Evolutionary conservation across 768 basidiomycete genomes (phyloP).

Genomic region (Pulveroboletus sp.): DNA sequence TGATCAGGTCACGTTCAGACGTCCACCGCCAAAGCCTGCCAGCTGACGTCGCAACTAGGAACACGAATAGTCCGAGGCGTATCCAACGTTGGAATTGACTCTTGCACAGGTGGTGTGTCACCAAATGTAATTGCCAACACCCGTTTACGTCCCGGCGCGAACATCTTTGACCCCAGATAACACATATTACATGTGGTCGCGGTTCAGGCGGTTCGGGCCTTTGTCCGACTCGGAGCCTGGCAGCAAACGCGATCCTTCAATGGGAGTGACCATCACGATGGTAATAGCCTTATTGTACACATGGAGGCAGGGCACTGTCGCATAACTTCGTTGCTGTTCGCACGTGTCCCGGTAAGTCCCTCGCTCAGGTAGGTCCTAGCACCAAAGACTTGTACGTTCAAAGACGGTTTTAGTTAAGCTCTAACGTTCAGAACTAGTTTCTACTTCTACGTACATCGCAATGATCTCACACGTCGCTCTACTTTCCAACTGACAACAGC

Average conservation of each 20-base stretch:
- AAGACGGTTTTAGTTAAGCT: background rate
- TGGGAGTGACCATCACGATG: too few relatives aligned
- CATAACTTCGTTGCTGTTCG: background rate
- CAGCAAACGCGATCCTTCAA: too few relatives aligned
- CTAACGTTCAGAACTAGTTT: background rate
- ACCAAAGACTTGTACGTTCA: constrained; percentile 7
- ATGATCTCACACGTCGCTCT: background rate
- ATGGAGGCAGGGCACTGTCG: constrained; percentile 6
- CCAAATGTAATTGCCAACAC: background rate
- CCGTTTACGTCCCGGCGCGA: background rate
- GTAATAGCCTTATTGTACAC: too few relatives aligned
- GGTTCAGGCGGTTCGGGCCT: too few relatives aligned
- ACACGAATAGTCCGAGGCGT: background rate
- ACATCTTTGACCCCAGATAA: background rate
- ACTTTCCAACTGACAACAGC: too few relatives aligned
- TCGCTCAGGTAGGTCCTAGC: constrained; percentile 4
- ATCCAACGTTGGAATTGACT: too few relatives aligned
- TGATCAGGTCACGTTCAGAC: too few relatives aligned
- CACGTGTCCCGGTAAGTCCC: background rate
- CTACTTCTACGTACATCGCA: background rate
- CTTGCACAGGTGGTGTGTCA: constrained; percentile 3
- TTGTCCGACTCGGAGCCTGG: too few relatives aligned
- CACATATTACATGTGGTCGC: background rate
- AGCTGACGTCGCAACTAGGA: background rate
- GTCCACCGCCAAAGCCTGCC: background rate